Percentiles rank a stretch among this genome's conserved stretches.
Evolutionary conservation across 805 yeast genomes (phyloP).

Genomic region (Millerago galiae): DNA sequence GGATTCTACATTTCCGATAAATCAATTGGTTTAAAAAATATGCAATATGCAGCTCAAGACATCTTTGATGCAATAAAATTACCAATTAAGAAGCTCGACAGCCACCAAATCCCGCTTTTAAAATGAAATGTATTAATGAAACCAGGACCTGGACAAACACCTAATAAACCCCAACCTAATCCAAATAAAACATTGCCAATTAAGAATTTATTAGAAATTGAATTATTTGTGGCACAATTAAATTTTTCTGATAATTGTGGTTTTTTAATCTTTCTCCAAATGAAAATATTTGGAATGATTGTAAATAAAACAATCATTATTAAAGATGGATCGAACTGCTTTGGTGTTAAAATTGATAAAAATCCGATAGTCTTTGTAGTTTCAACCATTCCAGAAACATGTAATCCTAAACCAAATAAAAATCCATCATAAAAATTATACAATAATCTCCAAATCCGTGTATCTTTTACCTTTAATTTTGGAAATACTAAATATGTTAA

Average conservation of each 20-base stretch:
- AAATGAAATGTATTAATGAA: slow-evolving; percentile 22
- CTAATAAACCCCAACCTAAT: slow-evolving; percentile 46
- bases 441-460: not conserved
- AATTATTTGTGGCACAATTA: slow-evolving; percentile 21
- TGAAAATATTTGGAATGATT: slow-evolving; percentile 37
- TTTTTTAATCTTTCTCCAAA: slow-evolving; percentile 26
- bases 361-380: slow-evolving; percentile 41
- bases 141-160: slow-evolving; percentile 52
- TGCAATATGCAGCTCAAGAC: too few species aligned
- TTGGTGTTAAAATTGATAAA: slow-evolving; percentile 29
- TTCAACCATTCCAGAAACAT: slow-evolving; percentile 40
- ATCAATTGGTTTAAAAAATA: too few species aligned
- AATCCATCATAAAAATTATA: slow-evolving; percentile 26
- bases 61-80: not conserved
- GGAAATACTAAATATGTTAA: slow-evolving; percentile 5
- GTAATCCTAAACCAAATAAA: slow-evolving; percentile 40
- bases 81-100: not conserved
- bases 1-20: too few species aligned
- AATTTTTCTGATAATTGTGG: slow-evolving; percentile 21
- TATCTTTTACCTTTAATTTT: not conserved
- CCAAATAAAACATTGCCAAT: slow-evolving; percentile 42
- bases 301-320: slow-evolving; percentile 36
- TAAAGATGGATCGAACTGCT: slow-evolving; percentile 42
- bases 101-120: not conserved
- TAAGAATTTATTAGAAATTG: slow-evolving; percentile 27